Percentiles rank a stretch among this genome's conserved stretches.
Conservation (phyloP, 257 asterid genomes). For the Nicotiana paniculata region DNA sequence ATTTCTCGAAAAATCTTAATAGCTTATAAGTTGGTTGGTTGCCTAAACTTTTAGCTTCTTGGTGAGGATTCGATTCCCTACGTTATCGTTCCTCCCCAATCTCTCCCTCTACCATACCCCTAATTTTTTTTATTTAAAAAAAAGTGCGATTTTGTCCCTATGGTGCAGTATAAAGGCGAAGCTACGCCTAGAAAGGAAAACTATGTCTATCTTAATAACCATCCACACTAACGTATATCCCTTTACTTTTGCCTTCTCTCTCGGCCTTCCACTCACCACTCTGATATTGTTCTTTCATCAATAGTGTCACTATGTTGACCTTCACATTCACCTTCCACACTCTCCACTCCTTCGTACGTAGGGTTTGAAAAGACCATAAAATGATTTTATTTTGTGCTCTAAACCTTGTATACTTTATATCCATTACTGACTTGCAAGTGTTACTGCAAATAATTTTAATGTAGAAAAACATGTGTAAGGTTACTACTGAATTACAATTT, state of each 20-base stretch:
- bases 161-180: not conserved
- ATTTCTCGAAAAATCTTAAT: too few relatives aligned
- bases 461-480: not conserved
- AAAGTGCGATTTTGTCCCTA: not conserved
- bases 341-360: too few relatives aligned
- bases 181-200: not conserved
- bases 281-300: slow-evolving; percentile 19
- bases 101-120: too few relatives aligned
- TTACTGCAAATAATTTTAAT: not conserved
- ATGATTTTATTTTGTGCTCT: not conserved
- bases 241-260: slow-evolving; percentile 25
- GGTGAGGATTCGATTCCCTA: too few relatives aligned
- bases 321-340: too few relatives aligned
- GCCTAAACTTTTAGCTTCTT: too few relatives aligned
- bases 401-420: not conserved
- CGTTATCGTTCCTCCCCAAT: too few relatives aligned
- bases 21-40: too few relatives aligned
- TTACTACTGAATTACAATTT: not conserved
- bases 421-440: not conserved
- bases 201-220: not conserved
- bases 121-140: too few relatives aligned
- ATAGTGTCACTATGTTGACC: slow-evolving; percentile 20
- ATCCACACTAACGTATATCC: slow-evolving; percentile 13
- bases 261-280: slow-evolving; percentile 27
- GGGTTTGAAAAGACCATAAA: not conserved